These are phyloP conservation scores for Annulohypoxylon truncatum DNA, from an alignment of 2,329 filamentous ascomycete species.

Conservation along the genomic window DNA sequence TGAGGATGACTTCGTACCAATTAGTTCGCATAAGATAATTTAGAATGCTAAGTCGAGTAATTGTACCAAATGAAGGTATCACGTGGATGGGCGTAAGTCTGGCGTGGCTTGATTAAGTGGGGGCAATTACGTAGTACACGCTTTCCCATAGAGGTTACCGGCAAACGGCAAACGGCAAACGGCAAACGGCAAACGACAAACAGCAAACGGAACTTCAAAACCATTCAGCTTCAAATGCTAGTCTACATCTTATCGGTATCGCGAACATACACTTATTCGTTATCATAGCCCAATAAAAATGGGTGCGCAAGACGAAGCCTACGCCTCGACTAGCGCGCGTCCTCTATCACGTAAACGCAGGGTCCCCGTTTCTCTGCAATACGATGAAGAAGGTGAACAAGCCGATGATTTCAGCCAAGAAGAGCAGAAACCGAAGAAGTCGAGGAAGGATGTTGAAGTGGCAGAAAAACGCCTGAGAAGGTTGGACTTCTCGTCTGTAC, in stretches of 20 bases:
- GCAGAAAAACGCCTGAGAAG: constrained; percentile 31
- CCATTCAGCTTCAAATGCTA: not conserved
- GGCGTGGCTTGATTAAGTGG: constrained; percentile 5
- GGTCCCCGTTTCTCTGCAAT: not conserved
- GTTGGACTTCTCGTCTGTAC: not conserved
- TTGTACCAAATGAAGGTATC: not conserved
- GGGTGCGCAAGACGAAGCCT: constrained; percentile 1
- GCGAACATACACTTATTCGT: not conserved
- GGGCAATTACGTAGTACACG: not conserved
- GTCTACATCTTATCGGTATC: not conserved
- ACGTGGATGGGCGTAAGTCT: constrained; percentile 22
- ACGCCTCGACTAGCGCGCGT: not conserved
- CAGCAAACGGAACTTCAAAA: not conserved
- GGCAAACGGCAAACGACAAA: not conserved
- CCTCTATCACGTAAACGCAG: constrained; percentile 28
- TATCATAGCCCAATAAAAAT: not conserved
- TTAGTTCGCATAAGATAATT: too few species aligned
- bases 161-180: not conserved
- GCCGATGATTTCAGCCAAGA: constrained; percentile 3
- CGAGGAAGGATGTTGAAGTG: not conserved
- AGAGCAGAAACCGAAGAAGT: constrained; percentile 8
- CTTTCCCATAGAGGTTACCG: not conserved
- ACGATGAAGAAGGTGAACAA: not conserved
- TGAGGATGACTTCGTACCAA: not conserved
- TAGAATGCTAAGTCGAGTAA: too few species aligned